Conservation (phyloP, 768 basidiomycete genomes). For the Termitomyces bulborhizus region DNA sequence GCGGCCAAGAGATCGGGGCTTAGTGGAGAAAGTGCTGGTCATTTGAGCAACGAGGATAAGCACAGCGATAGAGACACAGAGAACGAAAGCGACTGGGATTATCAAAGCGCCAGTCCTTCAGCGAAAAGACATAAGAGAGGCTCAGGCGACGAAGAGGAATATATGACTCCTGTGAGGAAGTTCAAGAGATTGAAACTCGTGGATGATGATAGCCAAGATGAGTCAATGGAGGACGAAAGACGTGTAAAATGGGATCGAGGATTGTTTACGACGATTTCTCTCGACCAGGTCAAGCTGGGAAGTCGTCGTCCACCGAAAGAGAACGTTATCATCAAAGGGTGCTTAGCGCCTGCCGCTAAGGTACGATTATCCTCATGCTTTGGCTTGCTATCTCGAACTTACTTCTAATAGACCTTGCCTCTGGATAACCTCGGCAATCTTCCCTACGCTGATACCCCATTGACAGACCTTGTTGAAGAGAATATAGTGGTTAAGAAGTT, state of each 20-base stretch:
- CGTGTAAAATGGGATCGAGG: conserved; percentile 78
- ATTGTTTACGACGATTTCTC: conserved; percentile 51
- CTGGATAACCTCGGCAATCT: conserved; percentile 74
- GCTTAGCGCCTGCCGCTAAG: conserved; percentile 62
- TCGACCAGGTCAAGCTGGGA: conserved; percentile 58
- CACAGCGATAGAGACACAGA: conserved; percentile 23
- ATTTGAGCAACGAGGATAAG: conserved; percentile 19
- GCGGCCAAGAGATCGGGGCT: conserved; percentile 54
- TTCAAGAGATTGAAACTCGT: conserved; percentile 33
- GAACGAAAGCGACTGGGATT: conserved; percentile 18
- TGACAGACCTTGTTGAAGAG: conserved; percentile 54
- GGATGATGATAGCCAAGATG: conserved; percentile 26
- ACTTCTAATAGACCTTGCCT: conserved; percentile 39
- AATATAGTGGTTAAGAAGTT: conserved; percentile 71
- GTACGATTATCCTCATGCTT: conserved; percentile 26
- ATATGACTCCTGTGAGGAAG: conserved; percentile 52
- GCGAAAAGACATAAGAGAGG: conserved; percentile 47
- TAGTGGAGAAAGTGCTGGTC: conserved; percentile 24
- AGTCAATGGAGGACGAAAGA: conserved; percentile 32
- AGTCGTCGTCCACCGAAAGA: conserved; percentile 37
- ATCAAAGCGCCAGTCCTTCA: conserved; percentile 13
- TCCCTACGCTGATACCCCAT: conserved; percentile 46
- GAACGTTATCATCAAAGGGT: conserved; percentile 47
- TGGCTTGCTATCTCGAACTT: not conserved
- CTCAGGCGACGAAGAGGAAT: conserved; percentile 80